A percentile compares a stretch with the other conserved stretches of the same genome.
These are phyloP conservation scores for Stellera chamaejasme DNA, from an alignment of 345 rosid genomes.

Conservation along the genomic window DNA sequence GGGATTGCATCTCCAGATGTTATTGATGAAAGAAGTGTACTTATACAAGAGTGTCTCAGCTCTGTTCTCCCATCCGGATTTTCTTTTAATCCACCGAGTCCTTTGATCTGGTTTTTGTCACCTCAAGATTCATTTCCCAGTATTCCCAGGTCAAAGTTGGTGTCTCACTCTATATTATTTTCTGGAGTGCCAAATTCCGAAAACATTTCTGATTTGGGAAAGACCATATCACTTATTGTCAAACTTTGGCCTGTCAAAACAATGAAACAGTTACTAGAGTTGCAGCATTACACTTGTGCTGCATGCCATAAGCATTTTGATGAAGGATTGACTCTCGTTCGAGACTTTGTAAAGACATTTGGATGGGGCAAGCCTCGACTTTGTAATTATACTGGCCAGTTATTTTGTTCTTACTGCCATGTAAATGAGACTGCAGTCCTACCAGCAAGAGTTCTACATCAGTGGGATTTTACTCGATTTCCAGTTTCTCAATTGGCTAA, in stretches of 20 bases:
- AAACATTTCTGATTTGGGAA: slow-evolving; percentile 51
- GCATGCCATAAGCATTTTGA: slow-evolving; percentile 89
- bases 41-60: slow-evolving; percentile 76
- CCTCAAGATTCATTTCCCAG: slow-evolving; percentile 54
- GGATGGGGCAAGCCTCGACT: slow-evolving; percentile 93
- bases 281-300: slow-evolving; percentile 82
- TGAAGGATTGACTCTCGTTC: slow-evolving; percentile 61
- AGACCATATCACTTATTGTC: slow-evolving; percentile 77
- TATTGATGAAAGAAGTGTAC: slow-evolving; percentile 73
- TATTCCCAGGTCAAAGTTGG: slow-evolving; percentile 31
- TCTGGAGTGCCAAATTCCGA: slow-evolving; percentile 26
- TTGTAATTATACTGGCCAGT: slow-evolving; percentile 86
- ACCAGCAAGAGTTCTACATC: slow-evolving; percentile 88
- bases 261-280: slow-evolving; percentile 67
- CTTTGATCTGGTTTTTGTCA: slow-evolving; percentile 63
- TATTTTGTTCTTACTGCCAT: slow-evolving; percentile 90
- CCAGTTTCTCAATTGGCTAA: slow-evolving; percentile 88
- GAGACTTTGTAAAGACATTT: slow-evolving; percentile 61
- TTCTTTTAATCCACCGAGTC: slow-evolving; percentile 53
- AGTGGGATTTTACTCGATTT: slow-evolving; percentile 80
- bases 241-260: slow-evolving; percentile 63
- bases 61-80: slow-evolving; percentile 55
- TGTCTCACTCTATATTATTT: slow-evolving; percentile 24
- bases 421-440: slow-evolving; percentile 74
- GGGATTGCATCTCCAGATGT: slow-evolving; percentile 80